phyloP scores from a whole-genome alignment of 257 asterid species.

The Solanum pennellii region DNA sequence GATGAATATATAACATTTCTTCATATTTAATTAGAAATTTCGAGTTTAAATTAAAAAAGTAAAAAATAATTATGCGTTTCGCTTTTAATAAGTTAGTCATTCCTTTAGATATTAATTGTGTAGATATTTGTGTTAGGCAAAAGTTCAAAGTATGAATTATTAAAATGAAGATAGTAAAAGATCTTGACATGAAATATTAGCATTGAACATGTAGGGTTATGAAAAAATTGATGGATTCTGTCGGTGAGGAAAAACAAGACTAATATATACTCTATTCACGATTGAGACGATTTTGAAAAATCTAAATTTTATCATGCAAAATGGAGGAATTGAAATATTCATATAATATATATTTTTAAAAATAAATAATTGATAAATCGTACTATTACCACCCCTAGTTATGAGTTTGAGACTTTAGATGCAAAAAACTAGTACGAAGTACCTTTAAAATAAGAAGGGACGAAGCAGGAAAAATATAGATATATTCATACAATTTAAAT shows the following conservation, averaged over 20 bases:
- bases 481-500: too few relatives aligned
- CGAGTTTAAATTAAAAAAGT: accelerated
- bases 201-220: not conserved
- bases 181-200: not conserved
- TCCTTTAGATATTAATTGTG: not conserved
- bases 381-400: too few relatives aligned
- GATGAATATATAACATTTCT: accelerated
- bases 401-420: not conserved
- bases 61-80: accelerated
- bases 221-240: not conserved
- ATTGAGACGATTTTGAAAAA: not conserved
- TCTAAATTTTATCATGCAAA: not conserved
- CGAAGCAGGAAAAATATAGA: not conserved
- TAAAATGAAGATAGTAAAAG: not conserved
- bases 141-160: not conserved
- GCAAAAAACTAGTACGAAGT: not conserved
- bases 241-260: not conserved
- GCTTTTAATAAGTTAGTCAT: not conserved
- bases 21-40: too few relatives aligned
- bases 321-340: accelerated
- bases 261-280: too few relatives aligned
- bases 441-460: not conserved
- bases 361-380: too few relatives aligned
- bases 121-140: not conserved
- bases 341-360: too few relatives aligned